These are phyloP conservation scores for Fusarium brachygibbosum DNA, from an alignment of 2,329 filamentous ascomycete genomes.

Conservation along the genomic window DNA sequence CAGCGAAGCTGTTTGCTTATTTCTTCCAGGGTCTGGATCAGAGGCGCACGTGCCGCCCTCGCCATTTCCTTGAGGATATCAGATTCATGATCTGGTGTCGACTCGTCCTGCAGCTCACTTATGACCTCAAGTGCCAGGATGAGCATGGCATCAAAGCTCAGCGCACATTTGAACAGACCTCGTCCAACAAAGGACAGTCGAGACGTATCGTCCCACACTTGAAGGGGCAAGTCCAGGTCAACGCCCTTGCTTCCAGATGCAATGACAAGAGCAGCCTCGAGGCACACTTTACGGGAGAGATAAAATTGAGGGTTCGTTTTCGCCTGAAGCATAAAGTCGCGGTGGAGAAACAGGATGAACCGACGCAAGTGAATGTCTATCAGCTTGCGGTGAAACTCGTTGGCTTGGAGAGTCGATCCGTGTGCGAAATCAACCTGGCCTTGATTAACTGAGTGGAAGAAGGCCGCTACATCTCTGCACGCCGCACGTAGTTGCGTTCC, in stretches of 20 bases:
- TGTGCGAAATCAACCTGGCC: neutral
- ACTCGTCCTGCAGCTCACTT: conserved; percentile 46
- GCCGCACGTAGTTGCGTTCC: conserved; percentile 40
- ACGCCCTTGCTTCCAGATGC: conserved; percentile 35
- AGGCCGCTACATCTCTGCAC: conserved; percentile 44
- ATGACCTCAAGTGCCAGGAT: conserved; percentile 44
- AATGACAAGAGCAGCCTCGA: conserved; percentile 46
- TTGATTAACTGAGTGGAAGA: conserved; percentile 36
- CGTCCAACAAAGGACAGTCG: conserved; percentile 46
- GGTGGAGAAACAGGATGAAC: conserved; percentile 48
- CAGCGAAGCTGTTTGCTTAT: conserved; percentile 39
- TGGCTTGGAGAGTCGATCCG: conserved; percentile 25
- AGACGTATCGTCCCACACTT: conserved; percentile 43
- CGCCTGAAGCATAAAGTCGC: conserved; percentile 48
- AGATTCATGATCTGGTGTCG: conserved; percentile 32
- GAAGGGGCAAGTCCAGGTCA: conserved; percentile 28
- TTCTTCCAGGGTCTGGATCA: conserved; percentile 40
- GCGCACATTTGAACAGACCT: conserved; percentile 46
- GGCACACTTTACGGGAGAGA: conserved; percentile 46
- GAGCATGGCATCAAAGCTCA: conserved; percentile 48
- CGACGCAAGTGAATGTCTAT: conserved; percentile 46
- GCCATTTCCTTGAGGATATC: conserved; percentile 46
- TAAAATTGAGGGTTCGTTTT: conserved; percentile 43
- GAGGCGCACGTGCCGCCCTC: conserved; percentile 37
- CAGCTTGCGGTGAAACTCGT: conserved; percentile 44